Base-by-base conservation (phyloP, 768 basidiomycete genomes). In the Pholiota molesta region DNA sequence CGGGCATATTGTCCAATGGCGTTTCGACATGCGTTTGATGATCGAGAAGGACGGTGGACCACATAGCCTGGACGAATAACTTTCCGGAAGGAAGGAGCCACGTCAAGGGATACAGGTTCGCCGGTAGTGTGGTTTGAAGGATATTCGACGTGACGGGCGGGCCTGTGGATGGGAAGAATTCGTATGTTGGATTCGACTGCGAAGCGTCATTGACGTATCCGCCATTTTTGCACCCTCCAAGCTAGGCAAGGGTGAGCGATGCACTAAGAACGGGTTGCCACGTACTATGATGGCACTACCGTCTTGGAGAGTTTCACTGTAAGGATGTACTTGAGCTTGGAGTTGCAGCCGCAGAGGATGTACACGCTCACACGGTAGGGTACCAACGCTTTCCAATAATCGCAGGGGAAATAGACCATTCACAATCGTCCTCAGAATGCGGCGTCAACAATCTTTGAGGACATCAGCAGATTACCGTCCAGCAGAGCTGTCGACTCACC, bases 181-280 rank as follows among this genome's bases (percentile, higher is more conserved):
- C 90, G 71, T 89, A 88, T 0, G 88, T 91, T 0, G 92, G 92
- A 69, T 92, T 91, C 63, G 86, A 83, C 65, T 92, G 88, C 13
- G 70, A 71, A 0, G 78, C 78, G 57, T 84, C 84, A 73, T 91
- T 92, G 64, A 92, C 87, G 70, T 88, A 95, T 39, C 90, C 89
- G 11, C 90, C 89, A 68, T 78, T 76, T 52, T 71, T 71, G 64
- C 83, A 84, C 2, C 87, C 87, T 26, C 87, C 88, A 29, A 87
- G 74, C 86, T 87, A 13, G 1, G 21, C 1, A 5, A 14, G 33
- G 14, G 35, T n/a, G 31, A 39, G 51, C 7, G 42, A 21, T 9
- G 14, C 3, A 29, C 0, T 5, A 37, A 55, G 13, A n/a, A n/a
- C n/a, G n/a, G n/a, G 26, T 26, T 26, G 26, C 26, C 16, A 71